A percentile compares a stretch with the other conserved stretches of the same genome.
These are phyloP conservation scores for Epichloe hybrida DNA, from an alignment of 2,329 filamentous ascomycete genomes.

Conservation along the genomic window DNA sequence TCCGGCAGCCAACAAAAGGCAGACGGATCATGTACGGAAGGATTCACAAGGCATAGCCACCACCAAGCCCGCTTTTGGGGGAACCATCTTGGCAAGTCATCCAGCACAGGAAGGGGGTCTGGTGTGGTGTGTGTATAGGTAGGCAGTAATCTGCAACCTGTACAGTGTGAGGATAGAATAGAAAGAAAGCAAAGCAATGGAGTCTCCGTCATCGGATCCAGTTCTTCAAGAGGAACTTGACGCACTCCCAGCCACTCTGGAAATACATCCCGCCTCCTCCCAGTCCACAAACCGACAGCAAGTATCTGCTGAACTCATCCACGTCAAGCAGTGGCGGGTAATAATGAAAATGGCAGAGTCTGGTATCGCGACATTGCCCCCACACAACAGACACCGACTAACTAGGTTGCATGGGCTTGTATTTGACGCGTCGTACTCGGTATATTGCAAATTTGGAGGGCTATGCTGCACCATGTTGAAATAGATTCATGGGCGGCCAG, in stretches of 20 bases:
- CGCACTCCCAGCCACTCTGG: conserved; percentile 2
- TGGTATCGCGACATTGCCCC: not conserved
- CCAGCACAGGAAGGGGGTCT: not conserved
- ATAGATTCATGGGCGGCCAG: not conserved
- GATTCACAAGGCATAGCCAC: not conserved
- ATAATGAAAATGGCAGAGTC: not conserved
- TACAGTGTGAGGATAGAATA: not conserved
- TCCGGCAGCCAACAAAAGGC: no score
- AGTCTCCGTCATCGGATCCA: not conserved
- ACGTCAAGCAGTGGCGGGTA: not conserved
- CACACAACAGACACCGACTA: not conserved
- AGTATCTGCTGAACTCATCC: not conserved
- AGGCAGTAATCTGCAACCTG: not conserved
- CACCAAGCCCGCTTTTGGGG: not conserved
- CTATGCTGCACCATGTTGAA: not conserved
- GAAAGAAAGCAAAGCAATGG: not conserved
- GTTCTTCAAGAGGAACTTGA: conserved; percentile 1
- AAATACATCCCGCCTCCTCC: conserved; percentile 2
- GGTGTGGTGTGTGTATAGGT: no score
- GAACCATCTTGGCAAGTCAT: not conserved
- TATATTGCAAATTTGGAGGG: not conserved
- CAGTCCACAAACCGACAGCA: conserved; percentile 1
- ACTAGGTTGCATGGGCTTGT: not conserved
- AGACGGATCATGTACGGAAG: no score
- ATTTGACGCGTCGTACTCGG: not conserved